Base-by-base conservation (phyloP, 2,329 filamentous ascomycete species). In the Tolypocladium album region DNA sequence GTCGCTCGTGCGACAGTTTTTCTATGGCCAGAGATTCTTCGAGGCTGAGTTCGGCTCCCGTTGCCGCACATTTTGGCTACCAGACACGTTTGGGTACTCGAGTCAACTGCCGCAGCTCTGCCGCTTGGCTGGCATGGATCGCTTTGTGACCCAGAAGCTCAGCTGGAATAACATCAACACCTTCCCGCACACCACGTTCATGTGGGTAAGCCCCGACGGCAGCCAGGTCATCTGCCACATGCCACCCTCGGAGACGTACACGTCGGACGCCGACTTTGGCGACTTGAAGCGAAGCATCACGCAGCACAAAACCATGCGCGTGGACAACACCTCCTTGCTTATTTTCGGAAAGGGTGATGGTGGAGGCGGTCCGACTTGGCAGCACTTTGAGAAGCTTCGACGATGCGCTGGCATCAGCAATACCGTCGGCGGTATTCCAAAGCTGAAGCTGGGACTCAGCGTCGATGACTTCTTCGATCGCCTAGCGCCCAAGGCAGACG, bases 151-250 rank as follows among this genome's bases (percentile, higher is more conserved):
- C 0, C 94, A 99, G 74, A 99, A 99, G 78, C 80, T 99, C 61
- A 97, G 93, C 79, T 99, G 94, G 94, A 97, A 97, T 79, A 97
- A 97, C 72, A 97, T 97, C 82, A 97, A 97, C 77, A 96, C 89
- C 70, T 99, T 97, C 76, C 94, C 94, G 0, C 94, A 97, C 71
- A 97, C 94, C 7, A 97, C 94, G 0, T 99, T 99, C 81, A 96
- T 96, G 74, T 99, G 94, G 94, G 92, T 99, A 39, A 86, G 92
- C 15, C 84, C 97, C 17, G 94, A 99, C 72, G 93, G 94, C 61
- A 96, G 90, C 69, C 94, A 97, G 70, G 94, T 99, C 65, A 85
- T 99, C 63, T 97, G 93, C 73, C 94, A 99, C 70, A 99, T 99
- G 94, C 86, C 92, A 3, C 94, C 94, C 1, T 85, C 90, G 2